Evolutionary conservation across 139 green algal species (phyloP), one percentile per base, ranked within the genome.

Genomic region (Chlorella sp.): DNA sequence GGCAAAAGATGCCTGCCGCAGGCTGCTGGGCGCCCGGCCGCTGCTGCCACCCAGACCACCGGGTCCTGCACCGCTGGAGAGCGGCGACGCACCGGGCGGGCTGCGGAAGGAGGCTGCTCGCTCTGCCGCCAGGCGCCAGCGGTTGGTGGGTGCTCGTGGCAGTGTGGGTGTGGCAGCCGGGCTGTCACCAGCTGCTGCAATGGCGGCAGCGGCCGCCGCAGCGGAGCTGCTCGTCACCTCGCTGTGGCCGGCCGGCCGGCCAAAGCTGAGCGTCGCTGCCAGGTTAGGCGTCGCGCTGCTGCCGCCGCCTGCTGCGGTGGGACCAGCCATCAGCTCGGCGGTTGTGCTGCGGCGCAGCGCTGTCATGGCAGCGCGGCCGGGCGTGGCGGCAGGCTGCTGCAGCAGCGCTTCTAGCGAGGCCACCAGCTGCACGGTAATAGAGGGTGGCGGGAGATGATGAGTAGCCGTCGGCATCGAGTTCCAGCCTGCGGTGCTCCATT

Each of bases 41-140:
- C 43, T 40, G 43, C 43, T 41, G 43, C 43, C 58, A 5, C 73
- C 43, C 5, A 20, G 13, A 26, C 30, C 30, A 19, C 34, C 16
- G 73, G 41, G 34, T 3, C 51, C 54, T 20, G 32, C 51, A 11
- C 17, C 58, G 76, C 76, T 54, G 54, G 36, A 3, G 2, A 60
- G 51, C 13, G 51, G 4, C 13, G 51, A 60, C 13, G 51, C 11
- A 60, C 13, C 51, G 16, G 54, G 20, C 11, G 13, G 38, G 51
- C 17, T 24, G 76, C 34, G 9, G 54, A 51, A 72, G 76, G 36
- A 69, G 17, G 76, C 54, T 1, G 76, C 76, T 5, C 76, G 76
- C 34, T 82, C 51, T 16, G 76, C 76, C 8, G 54, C 76, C 51
- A 82, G 54, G 54, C 76, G 51, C 76, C 76, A 82, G 34, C 56